Evolutionary conservation across 257 asterid genomes (phyloP), one percentile per base, ranked within the genome.

Genomic region (Solanum rostratum): DNA sequence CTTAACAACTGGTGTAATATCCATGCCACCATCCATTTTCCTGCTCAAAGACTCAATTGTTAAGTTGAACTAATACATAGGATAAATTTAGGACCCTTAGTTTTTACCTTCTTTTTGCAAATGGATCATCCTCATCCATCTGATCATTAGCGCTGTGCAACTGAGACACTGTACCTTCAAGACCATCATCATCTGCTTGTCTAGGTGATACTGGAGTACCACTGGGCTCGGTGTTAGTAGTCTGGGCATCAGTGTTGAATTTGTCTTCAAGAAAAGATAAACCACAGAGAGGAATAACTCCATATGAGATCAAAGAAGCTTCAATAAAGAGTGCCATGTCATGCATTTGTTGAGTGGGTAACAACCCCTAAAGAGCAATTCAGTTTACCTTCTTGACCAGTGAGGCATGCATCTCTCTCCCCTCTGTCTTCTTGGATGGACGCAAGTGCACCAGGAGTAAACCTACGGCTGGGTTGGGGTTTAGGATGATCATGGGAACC

Each of bases 401-500:
- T 86, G 81, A 86, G 87, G 49, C 88, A 69, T 43, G 90, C 63
- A 65, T 89, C 94, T 89, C 85, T 91, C 80, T 94, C 96, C 80
- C 80, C 63, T 89, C 87, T 92, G 86, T 93, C 98, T 89, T 94
- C 98, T 87, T 91, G 98, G 86, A 91, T 88, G 84, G 97, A 82
- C 89, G 88, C 60, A 85, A 92, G 93, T 80, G 92, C 91, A 62
- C 97, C 97, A 87, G 97, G 90, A 89, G 92, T 91, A 88, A 93
- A 89, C 83, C 98, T 89, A 27, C 96, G 97, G 80, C 93, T 90
- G 71, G 96, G 92, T 88, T 94, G 98, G 80, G 98, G 99, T 88
- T 96, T 94, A 62, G 98, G 99, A 88, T 96, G 99, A 88, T 92
- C 98, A 86, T 96, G 99, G 20, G 98, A 94, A 76, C 98, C 99